Base-by-base conservation (phyloP, 75 land plant genomes). In the Pinus taeda region DNA sequence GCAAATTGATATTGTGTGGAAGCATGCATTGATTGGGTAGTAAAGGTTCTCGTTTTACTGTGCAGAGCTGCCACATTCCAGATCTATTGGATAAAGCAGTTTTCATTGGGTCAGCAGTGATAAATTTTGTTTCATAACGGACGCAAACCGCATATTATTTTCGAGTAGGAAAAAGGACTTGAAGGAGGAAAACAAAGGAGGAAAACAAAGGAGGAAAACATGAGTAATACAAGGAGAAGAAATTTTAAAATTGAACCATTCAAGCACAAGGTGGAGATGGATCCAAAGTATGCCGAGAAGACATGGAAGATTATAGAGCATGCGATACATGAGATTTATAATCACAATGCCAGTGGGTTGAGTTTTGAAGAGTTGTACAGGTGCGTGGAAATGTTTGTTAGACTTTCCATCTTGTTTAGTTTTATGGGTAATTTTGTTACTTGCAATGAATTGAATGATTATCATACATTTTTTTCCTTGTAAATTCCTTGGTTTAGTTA, bases 331-430 rank as follows among this genome's bases (percentile, higher is more conserved):
- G 98, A 96, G 87, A 96, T 96, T 69, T 96, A 96, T 77, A 96
- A 92, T 81, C 98, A 92, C 77, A 96, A 96, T 84, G 98, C 99
- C 56, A 94, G 98, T 78, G 98, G 99, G 33, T 89, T 96, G 49
- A 92, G 95, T 80, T 96, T 96, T 73, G 99, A 96, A 78, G 99
- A 96, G 80, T 92, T 96, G n/a, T 96, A 96, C 83, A 90, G 99
- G 99, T 90, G 71, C 53, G 75, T 14, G 39, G 8, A 53, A 74
- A 12, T 29, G 18, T 22, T 13, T 30, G 6, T 64, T 66, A 70
- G 45, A 42, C 18, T 33, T 76, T 72, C 57, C 7, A 18, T 77
- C 33, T 65, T 33, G 39, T 1, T 15, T 65, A 13, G 6, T 65
- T 36, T 65, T 37, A 30, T 65, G 36, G 42, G 36, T 6, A 65